Percentiles rank a stretch among this genome's conserved stretches.
These are phyloP conservation scores for Purpureocillium lavendulum DNA, from an alignment of 2,329 filamentous ascomycete genomes.

Conservation along the genomic window DNA sequence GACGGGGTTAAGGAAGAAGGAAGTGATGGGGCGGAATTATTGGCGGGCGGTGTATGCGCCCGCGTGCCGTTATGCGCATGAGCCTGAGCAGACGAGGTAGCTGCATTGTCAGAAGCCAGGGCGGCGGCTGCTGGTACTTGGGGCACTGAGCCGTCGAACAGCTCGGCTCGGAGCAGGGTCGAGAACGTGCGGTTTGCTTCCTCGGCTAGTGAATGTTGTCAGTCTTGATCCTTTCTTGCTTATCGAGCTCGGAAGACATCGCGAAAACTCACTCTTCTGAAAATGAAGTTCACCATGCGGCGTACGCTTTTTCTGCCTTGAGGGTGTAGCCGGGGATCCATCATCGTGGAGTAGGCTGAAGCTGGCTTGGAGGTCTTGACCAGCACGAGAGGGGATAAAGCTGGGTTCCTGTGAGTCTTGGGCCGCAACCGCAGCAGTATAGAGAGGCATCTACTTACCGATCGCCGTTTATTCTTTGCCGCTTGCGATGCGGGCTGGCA, in stretches of 20 bases:
- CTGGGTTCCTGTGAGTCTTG: slow-evolving; percentile 36
- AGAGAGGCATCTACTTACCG: slow-evolving; percentile 33
- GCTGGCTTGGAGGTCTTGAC: slow-evolving; percentile 87
- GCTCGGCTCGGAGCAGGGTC: slow-evolving; percentile 75
- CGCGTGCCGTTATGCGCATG: slow-evolving; percentile 58
- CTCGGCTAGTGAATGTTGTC: slow-evolving; percentile 48
- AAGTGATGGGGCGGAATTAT: slow-evolving; percentile 50
- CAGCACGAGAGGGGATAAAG: slow-evolving; percentile 90
- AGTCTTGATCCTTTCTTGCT: slow-evolving; percentile 3
- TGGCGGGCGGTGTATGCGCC: slow-evolving; percentile 73
- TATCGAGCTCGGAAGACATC: slow-evolving; percentile 12
- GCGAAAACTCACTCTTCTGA: slow-evolving; percentile 67
- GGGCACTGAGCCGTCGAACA: slow-evolving; percentile 86
- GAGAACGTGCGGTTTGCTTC: slow-evolving; percentile 94
- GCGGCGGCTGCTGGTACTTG: slow-evolving; percentile 63
- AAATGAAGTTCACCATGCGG: slow-evolving; percentile 89
- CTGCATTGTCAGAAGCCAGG: slow-evolving; percentile 49
- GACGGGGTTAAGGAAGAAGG: slow-evolving; percentile 77
- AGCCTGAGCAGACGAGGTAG: slow-evolving; percentile 40
- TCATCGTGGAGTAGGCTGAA: slow-evolving; percentile 90
- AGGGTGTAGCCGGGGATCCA: slow-evolving; percentile 84
- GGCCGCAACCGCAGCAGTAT: neutral
- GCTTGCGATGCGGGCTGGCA: slow-evolving; percentile 49
- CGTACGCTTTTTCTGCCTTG: slow-evolving; percentile 73
- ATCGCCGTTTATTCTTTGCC: slow-evolving; percentile 52